A percentile compares a stretch with the other conserved stretches of the same genome.
These are phyloP conservation scores for Magnaporthales sp. DNA, from an alignment of 2,329 filamentous ascomycete species.

Conservation along the genomic window DNA sequence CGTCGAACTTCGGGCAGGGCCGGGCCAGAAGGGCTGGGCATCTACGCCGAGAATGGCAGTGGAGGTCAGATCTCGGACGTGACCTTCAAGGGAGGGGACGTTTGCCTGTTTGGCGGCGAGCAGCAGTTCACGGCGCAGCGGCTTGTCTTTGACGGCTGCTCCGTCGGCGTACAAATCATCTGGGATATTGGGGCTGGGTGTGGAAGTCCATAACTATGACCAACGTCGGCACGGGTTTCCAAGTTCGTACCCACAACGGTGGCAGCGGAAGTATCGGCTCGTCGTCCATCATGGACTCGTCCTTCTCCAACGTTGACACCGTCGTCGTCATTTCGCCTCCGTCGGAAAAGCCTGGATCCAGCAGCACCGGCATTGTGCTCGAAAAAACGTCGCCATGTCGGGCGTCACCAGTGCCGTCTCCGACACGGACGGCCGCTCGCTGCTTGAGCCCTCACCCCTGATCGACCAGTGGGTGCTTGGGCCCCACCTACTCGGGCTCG, in stretches of 20 bases:
- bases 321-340: not conserved
- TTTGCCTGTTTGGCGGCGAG: conserved; percentile 36
- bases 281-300: not conserved
- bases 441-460: too few species aligned
- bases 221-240: conserved; percentile 5
- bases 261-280: not conserved
- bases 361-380: not conserved
- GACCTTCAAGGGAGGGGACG: conserved; percentile 48
- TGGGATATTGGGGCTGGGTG: conserved; percentile 10
- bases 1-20: conserved; percentile 48
- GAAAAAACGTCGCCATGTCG: not conserved
- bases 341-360: not conserved
- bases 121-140: conserved; percentile 9
- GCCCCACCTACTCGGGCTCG: not conserved
- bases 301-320: not conserved
- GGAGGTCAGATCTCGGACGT: conserved; percentile 52
- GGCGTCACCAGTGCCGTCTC: not conserved
- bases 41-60: conserved; percentile 40
- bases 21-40: conserved; percentile 19
- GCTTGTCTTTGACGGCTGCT: conserved; percentile 10
- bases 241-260: not conserved
- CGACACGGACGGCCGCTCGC: not conserved
- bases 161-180: not conserved
- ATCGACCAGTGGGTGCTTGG: not conserved
- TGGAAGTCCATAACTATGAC: conserved; percentile 5